Conservation (phyloP, 225 moss, liverwort and hornwort species). For the Ulota crispa region DNA sequence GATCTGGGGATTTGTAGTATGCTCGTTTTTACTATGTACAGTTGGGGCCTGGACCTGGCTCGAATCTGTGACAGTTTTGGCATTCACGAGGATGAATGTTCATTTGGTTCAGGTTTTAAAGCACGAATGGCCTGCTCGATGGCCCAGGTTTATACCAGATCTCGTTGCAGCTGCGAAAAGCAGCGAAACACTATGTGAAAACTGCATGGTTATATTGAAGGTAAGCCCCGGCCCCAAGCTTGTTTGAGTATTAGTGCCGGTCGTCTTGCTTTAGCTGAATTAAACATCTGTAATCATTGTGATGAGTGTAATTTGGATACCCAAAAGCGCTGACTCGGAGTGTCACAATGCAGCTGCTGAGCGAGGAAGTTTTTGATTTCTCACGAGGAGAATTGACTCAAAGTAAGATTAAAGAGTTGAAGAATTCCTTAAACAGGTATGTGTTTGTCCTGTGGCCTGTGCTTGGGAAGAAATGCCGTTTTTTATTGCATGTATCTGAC, state of each 20-base stretch:
- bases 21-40: background rate
- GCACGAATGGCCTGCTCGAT: conserved; percentile 97
- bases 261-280: background rate
- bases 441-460: background rate
- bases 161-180: conserved; percentile 89
- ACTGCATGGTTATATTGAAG: conserved; percentile 99
- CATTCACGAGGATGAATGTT: background rate
- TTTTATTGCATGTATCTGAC: background rate
- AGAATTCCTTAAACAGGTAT: conserved; percentile 93
- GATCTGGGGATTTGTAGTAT: background rate
- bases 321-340: background rate
- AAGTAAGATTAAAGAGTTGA: conserved; percentile 94
- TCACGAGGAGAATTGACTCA: conserved; percentile 97
- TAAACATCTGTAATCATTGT: background rate
- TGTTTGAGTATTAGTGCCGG: background rate
- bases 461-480: background rate
- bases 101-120: conserved; percentile 72
- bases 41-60: background rate
- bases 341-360: conserved; percentile 64
- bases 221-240: conserved; percentile 10
- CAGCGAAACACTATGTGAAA: conserved; percentile 95
- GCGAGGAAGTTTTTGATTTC: conserved; percentile 99
- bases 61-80: background rate
- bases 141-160: conserved; percentile 99
- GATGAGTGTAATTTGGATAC: background rate